Evolutionary conservation across 331 rosid genomes (phyloP).

Genomic region (Malus hybrid): DNA sequence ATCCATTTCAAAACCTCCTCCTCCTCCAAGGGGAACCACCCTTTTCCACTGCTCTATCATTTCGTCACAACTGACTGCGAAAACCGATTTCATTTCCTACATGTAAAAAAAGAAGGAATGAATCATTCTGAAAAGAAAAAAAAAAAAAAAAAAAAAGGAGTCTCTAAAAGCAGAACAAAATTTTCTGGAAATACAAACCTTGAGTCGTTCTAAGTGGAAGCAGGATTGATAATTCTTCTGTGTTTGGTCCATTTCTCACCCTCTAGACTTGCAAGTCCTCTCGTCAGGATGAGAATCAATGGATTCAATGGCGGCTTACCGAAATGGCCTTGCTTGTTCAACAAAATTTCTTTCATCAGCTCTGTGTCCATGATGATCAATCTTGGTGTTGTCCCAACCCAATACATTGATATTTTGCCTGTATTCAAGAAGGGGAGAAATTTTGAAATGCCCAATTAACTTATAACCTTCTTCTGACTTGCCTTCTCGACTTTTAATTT

Average conservation of each 20-base stretch:
- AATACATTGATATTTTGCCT: slow-evolving; percentile 28
- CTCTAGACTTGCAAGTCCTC: slow-evolving; percentile 34
- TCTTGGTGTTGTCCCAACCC: slow-evolving; percentile 48
- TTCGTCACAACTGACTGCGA: slow-evolving; percentile 25
- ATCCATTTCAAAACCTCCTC: slow-evolving; percentile 34
- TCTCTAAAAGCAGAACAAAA: not conserved
- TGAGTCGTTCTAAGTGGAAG: slow-evolving; percentile 39
- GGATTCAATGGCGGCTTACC: slow-evolving; percentile 39
- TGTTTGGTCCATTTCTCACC: slow-evolving; percentile 42
- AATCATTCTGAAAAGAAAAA: not conserved
- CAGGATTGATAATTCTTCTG: slow-evolving; percentile 38
- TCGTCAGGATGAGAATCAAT: slow-evolving; percentile 28
- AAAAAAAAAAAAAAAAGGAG: not conserved
- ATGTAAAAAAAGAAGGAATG: not conserved
- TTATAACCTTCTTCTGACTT: no score
- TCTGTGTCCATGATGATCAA: slow-evolving; percentile 37
- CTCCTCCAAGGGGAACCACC: slow-evolving; percentile 19
- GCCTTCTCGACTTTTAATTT: no score
- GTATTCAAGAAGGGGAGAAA: no score
- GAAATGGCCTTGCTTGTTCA: slow-evolving; percentile 39
- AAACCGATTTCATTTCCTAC: slow-evolving; percentile 38
- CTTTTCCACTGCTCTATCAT: slow-evolving; percentile 40
- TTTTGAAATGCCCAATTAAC: no score
- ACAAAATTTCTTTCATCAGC: slow-evolving; percentile 32
- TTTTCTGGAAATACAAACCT: slow-evolving; percentile 21